Percentiles rank a stretch among this genome's conserved stretches.
These are phyloP conservation scores for Ganoderma multipileum DNA, from an alignment of 1,284 basidiomycete genomes.

Conservation along the genomic window DNA sequence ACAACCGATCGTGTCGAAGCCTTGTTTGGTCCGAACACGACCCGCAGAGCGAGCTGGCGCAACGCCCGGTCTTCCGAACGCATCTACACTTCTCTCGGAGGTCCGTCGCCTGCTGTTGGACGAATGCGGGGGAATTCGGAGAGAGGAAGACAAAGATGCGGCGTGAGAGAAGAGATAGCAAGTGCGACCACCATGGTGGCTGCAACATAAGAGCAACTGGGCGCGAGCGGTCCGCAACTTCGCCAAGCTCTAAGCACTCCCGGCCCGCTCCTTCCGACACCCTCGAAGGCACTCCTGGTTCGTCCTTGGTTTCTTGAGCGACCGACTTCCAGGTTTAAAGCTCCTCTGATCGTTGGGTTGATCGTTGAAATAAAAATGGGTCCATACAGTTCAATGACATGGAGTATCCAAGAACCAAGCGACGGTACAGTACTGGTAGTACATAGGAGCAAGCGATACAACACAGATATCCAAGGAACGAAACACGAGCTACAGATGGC, in stretches of 20 bases:
- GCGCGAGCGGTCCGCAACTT: no score
- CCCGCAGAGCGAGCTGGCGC: background rate
- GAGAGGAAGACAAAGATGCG: background rate
- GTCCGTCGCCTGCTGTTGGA: background rate
- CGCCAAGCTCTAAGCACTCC: no score
- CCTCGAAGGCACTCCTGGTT: no score
- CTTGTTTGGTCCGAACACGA: background rate
- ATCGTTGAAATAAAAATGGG: no score
- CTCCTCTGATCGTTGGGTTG: no score
- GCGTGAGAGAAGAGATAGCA: background rate
- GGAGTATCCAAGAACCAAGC: background rate
- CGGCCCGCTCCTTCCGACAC: no score
- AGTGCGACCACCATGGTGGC: background rate
- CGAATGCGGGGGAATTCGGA: background rate
- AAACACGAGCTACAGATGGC: background rate
- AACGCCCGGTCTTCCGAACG: slow-evolving; percentile 1
- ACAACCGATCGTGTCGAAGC: background rate
- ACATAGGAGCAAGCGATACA: background rate
- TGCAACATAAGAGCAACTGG: background rate
- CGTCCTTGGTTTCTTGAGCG: no score
- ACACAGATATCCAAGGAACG: background rate
- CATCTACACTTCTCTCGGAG: background rate
- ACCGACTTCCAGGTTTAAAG: no score
- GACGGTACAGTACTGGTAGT: background rate
- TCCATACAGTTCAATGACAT: background rate